Evolutionary conservation across 495 filamentous ascomycete species (phyloP).

Genomic region (Penicillium malachiteum): DNA sequence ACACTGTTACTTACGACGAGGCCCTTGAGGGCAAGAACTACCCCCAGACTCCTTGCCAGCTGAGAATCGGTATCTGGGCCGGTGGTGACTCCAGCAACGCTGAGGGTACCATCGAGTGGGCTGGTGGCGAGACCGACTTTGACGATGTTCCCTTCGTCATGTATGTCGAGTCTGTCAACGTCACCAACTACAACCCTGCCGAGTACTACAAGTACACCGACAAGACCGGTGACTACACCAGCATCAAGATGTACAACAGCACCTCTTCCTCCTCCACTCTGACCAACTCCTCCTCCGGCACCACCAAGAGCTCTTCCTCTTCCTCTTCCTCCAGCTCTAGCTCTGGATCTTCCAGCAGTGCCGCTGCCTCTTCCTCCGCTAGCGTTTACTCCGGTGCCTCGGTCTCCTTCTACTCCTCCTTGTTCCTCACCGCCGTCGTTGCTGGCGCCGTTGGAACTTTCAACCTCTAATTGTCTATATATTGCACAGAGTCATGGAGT

Average conservation of each 20-base stretch:
- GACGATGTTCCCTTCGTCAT: slow-evolving; percentile 72
- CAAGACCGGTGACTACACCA: slow-evolving; percentile 65
- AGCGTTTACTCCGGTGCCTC: slow-evolving; percentile 5
- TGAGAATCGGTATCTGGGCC: slow-evolving; percentile 85
- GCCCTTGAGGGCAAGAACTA: slow-evolving; percentile 68
- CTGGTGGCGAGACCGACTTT: slow-evolving; percentile 76
- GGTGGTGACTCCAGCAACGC: slow-evolving; percentile 75
- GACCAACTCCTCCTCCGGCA: slow-evolving; percentile 1
- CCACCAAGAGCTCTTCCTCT: slow-evolving; percentile 7
- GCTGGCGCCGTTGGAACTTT: slow-evolving; percentile 26
- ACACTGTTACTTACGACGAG: slow-evolving; percentile 61
- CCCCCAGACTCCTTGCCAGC: slow-evolving; percentile 86
- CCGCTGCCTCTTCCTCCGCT: slow-evolving; percentile 8
- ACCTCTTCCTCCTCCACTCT: slow-evolving; percentile 14
- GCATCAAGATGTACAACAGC: slow-evolving; percentile 57
- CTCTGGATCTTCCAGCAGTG: slow-evolving; percentile 2
- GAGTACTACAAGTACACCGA: slow-evolving; percentile 69
- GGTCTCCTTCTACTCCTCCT: slow-evolving; percentile 4
- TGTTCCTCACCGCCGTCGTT: slow-evolving; percentile 13
- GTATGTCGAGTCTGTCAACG: slow-evolving; percentile 63
- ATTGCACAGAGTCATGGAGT: background rate
- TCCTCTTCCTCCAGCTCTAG: slow-evolving; percentile 2
- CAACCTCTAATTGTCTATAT: slow-evolving; percentile 19
- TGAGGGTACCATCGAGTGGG: slow-evolving; percentile 66
- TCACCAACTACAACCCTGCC: slow-evolving; percentile 31